Percentiles rank a stretch among this genome's conserved stretches.
phyloP scores from a whole-genome alignment of 2,329 filamentous ascomycete genomes.

The Ramularia endophylla region DNA sequence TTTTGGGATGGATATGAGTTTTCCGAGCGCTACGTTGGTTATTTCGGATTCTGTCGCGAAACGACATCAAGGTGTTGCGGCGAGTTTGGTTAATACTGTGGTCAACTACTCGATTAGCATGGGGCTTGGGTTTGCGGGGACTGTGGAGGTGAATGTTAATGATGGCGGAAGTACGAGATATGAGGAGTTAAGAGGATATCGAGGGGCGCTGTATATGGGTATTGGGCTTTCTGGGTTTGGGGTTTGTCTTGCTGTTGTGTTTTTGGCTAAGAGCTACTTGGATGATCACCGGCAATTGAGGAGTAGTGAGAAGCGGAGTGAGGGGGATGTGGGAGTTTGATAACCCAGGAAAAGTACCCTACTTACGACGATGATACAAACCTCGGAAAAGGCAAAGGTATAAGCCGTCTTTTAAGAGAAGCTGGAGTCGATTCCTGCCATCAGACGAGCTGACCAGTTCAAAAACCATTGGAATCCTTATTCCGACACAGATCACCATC shows the following conservation, averaged over 20 bases:
- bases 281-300: conserved; percentile 19
- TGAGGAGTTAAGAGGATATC: conserved; percentile 35
- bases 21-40: conserved; percentile 57
- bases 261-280: conserved; percentile 20
- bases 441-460: no score
- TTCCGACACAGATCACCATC: no score
- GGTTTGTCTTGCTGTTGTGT: conserved; percentile 23
- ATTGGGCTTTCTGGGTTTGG: conserved; percentile 30
- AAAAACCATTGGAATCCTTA: no score
- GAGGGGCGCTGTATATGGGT: conserved; percentile 38
- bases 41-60: conserved; percentile 48
- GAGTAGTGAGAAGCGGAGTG: no score
- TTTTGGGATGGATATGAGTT: conserved; percentile 60
- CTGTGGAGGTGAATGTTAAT: conserved; percentile 50
- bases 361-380: no score
- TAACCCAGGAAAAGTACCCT: no score
- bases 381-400: no score
- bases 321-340: no score
- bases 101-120: conserved; percentile 64
- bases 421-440: no score
- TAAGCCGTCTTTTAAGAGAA: no score
- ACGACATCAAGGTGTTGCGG: conserved; percentile 47
- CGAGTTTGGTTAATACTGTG: conserved; percentile 53
- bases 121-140: conserved; percentile 60
- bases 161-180: conserved; percentile 31